Evolutionary conservation across 306 rosid species (phyloP), one percentile per base, ranked within the genome.

Genomic region (Cucurbita argyrosperma): DNA sequence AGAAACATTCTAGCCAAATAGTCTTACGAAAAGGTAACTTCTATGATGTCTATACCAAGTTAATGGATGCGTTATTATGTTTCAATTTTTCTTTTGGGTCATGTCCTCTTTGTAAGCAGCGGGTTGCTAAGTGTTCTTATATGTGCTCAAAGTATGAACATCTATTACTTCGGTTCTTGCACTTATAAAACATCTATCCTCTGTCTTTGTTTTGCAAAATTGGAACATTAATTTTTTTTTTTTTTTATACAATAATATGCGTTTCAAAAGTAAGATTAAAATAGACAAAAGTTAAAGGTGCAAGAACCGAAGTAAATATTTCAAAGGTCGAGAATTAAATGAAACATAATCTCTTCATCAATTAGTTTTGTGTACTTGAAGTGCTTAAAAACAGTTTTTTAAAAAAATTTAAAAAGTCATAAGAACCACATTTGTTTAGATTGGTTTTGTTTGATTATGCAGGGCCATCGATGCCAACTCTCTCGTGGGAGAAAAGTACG

Each of bases 1-100:
- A 89, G 77, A 80, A 59, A 47, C 47, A 35, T 74, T 30, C 21
- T 2, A 23, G 77, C 16, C 56, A 74, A 18, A 58, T 45, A 58
- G 68, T 26, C 46, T 43, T 4, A 12, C 8, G 5, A 51, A 30
- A 70, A 74, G 68, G 77, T 74, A 74, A 67, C 54, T 23, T 67
- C 40, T 1, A 45, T 67, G 6, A 26, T 63, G 10, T 15, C 49
- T 8, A n/a, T 35, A 61, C 46, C 45, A n/a, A 64, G 35, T 35
- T 60, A 13, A 60, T 60, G 9, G 18, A 13, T 30, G 45, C 13
- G 5, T 21, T 10, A 10, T 59, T 59, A 4, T 59, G 42, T 30
- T 10, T 30, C 14, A 59, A 21, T 26, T 26, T 59, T 4, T 55
- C 15, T 57, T 13, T 59, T 30, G 35, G 40, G 5, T 59, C 42